Percentiles rank a stretch among this genome's conserved stretches.
These are phyloP conservation scores for Bimuria novae-zelandiae DNA, from an alignment of 2,329 filamentous ascomycete species.

Conservation along the genomic window DNA sequence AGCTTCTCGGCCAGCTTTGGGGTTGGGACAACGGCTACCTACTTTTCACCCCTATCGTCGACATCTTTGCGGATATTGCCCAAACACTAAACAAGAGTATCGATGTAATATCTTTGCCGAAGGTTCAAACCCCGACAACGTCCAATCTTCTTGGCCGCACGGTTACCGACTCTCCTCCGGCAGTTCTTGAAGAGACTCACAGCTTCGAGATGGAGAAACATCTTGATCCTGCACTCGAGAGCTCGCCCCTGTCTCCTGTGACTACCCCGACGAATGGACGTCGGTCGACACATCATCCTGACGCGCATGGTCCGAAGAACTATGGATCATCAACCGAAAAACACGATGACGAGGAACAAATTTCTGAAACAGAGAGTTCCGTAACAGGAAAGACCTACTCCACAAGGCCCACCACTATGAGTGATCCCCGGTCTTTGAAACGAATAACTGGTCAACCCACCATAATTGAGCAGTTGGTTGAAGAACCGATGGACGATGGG, in stretches of 20 bases:
- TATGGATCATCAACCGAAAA: no score
- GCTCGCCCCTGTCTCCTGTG: neutral
- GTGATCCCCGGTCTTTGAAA: neutral
- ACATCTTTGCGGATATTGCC: constrained; percentile 15
- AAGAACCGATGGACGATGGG: neutral
- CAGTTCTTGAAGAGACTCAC: neutral
- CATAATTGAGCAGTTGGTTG: neutral
- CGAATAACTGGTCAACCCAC: neutral
- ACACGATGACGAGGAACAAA: neutral
- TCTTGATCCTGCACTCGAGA: neutral
- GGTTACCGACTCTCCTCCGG: neutral
- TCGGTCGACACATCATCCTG: no score
- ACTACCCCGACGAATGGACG: neutral
- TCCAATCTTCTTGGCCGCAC: neutral
- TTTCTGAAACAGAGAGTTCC: neutral
- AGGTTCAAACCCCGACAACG: neutral
- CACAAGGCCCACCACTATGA: neutral
- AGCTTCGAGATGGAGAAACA: neutral
- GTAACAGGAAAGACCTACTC: neutral
- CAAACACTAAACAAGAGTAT: neutral
- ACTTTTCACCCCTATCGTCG: constrained; percentile 11
- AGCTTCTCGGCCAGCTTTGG: constrained; percentile 14
- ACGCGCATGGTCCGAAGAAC: no score
- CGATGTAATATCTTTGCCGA: neutral
- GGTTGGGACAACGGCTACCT: constrained; percentile 13